These are phyloP conservation scores for Paracoccidioides lutzii DNA, from an alignment of 2,329 filamentous ascomycete species.

Conservation along the genomic window DNA sequence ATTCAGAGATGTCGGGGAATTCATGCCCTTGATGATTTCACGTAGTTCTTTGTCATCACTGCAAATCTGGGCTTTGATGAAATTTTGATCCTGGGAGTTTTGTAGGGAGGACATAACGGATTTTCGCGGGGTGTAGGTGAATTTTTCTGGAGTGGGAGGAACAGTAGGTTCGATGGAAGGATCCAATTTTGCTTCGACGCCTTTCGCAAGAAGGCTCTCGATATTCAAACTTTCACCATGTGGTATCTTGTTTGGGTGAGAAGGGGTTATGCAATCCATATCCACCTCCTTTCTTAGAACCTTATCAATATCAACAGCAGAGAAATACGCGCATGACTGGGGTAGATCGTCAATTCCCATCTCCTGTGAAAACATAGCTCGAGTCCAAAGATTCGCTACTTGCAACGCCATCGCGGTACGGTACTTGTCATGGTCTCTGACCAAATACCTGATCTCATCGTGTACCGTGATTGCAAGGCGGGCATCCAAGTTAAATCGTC, in stretches of 20 bases:
- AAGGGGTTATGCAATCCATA: slow-evolving; percentile 92
- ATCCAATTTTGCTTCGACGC: slow-evolving; percentile 55
- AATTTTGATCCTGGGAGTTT: slow-evolving; percentile 42
- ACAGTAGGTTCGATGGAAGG: slow-evolving; percentile 45
- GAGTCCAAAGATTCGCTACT: slow-evolving; percentile 88
- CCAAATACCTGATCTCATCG: slow-evolving; percentile 91
- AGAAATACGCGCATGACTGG: slow-evolving; percentile 90
- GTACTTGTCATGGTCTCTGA: slow-evolving; percentile 75
- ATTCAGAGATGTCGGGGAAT: slow-evolving; percentile 6
- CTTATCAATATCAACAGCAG: slow-evolving; percentile 85
- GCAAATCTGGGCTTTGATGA: slow-evolving; percentile 76
- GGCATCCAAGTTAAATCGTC: slow-evolving; percentile 71
- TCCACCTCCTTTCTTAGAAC: slow-evolving; percentile 97
- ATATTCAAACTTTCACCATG: slow-evolving; percentile 85
- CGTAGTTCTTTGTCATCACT: slow-evolving; percentile 59
- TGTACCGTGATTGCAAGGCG: slow-evolving; percentile 89
- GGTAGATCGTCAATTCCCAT: slow-evolving; percentile 92
- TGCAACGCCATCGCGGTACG: slow-evolving; percentile 84
- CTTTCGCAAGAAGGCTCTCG: slow-evolving; percentile 58
- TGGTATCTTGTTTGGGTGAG: slow-evolving; percentile 62
- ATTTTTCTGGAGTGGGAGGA: slow-evolving; percentile 47
- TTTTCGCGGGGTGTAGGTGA: slow-evolving; percentile 55
- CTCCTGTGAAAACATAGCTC: slow-evolving; percentile 94
- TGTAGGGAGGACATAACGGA: slow-evolving; percentile 69
- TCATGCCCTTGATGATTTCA: slow-evolving; percentile 53